A percentile compares a stretch with the other conserved stretches of the same genome.
These are phyloP conservation scores for Tricholoma matsutake DNA, from an alignment of 768 basidiomycete species.

Conservation along the genomic window DNA sequence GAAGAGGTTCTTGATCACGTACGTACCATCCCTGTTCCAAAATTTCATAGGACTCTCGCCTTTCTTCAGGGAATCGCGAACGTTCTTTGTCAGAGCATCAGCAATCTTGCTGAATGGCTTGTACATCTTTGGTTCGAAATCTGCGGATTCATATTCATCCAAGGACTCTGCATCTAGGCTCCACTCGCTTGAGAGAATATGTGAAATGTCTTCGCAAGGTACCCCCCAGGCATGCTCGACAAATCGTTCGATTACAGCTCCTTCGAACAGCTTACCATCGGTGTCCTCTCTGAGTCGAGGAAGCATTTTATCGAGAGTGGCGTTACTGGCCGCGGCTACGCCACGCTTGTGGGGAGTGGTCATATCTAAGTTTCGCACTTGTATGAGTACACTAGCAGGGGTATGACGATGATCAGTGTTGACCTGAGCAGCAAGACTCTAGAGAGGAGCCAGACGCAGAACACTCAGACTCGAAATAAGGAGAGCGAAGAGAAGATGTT, in stretches of 20 bases:
- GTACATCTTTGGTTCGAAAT: neutral
- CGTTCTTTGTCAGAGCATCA: neutral
- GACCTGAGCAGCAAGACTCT: neutral
- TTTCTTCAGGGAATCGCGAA: neutral
- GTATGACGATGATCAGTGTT: too few species aligned
- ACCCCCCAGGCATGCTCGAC: slow-evolving; percentile 10
- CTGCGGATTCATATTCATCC: neutral
- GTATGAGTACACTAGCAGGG: too few species aligned
- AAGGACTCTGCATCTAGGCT: neutral
- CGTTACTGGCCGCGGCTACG: neutral
- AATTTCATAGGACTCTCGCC: neutral
- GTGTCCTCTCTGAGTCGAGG: neutral
- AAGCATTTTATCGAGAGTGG: neutral
- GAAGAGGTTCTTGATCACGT: neutral
- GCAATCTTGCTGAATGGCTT: neutral
- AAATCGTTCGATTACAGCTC: slow-evolving; percentile 8
- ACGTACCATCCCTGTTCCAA: neutral
- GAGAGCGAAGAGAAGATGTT: neutral
- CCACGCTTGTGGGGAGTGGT: neutral
- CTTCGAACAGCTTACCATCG: slow-evolving; percentile 1
- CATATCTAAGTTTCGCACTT: neutral
- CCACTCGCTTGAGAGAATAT: slow-evolving; percentile 5
- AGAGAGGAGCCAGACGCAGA: neutral
- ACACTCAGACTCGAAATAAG: neutral
- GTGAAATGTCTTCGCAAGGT: neutral